Evolutionary conservation across 2,329 filamentous ascomycete species (phyloP).

Genomic region (Colletotrichum magnum): DNA sequence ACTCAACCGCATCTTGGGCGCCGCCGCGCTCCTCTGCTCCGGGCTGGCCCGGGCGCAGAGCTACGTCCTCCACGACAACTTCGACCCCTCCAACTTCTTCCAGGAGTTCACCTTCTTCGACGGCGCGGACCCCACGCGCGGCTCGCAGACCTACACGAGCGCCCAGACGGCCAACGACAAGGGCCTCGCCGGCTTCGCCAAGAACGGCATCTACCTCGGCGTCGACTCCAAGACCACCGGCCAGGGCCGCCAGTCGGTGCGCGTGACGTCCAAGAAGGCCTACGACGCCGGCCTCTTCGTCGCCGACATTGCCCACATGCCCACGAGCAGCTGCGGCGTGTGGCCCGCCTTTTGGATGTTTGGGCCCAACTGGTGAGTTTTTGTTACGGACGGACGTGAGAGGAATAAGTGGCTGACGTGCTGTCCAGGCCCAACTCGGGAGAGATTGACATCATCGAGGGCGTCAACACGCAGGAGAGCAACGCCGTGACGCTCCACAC

Average conservation of each 20-base stretch:
- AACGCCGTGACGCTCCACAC: constrained; percentile 81
- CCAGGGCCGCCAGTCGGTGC: constrained; percentile 77
- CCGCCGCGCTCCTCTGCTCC: constrained; percentile 28
- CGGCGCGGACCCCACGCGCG: constrained; percentile 77
- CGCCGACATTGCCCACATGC: constrained; percentile 82
- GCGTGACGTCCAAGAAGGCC: constrained; percentile 75
- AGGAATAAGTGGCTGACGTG: neutral
- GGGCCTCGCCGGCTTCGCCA: constrained; percentile 70
- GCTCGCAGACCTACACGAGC: constrained; percentile 80
- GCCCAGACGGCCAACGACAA: constrained; percentile 68
- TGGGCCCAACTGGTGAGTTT: constrained; percentile 73
- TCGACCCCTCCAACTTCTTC: constrained; percentile 70
- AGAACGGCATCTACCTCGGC: constrained; percentile 75
- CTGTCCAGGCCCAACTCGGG: constrained; percentile 66
- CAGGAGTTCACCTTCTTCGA: constrained; percentile 69
- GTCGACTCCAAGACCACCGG: constrained; percentile 74
- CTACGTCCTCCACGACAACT: constrained; percentile 64
- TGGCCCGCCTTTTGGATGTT: constrained; percentile 84
- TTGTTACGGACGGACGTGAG: neutral
- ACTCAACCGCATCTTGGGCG: constrained; percentile 31
- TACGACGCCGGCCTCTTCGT: constrained; percentile 81
- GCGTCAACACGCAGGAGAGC: constrained; percentile 73
- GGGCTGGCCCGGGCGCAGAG: constrained; percentile 45
- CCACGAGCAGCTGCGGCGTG: constrained; percentile 77
- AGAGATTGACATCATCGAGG: constrained; percentile 87